A percentile compares a stretch with the other conserved stretches of the same genome.
phyloP scores from a whole-genome alignment of 495 filamentous ascomycete genomes.

The Lepraria neglecta region DNA sequence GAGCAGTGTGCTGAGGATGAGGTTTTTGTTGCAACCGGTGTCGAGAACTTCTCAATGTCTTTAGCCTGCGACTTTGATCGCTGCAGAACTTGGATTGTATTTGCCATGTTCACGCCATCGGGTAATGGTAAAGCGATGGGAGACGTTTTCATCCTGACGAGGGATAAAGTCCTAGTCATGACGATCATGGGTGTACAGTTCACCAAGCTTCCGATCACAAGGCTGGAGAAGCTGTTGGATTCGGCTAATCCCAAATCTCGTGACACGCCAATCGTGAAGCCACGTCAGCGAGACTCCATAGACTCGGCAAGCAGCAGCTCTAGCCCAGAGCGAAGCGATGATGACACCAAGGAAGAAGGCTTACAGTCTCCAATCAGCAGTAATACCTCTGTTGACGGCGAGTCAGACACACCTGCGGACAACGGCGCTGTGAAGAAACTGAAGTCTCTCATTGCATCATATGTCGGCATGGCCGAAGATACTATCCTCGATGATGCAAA shows the following conservation, averaged over 20 bases:
- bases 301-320: not conserved
- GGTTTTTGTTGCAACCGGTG: slow-evolving; percentile 27
- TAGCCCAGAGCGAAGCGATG: slow-evolving; percentile 3
- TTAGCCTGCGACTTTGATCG: slow-evolving; percentile 19
- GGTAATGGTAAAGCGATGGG: slow-evolving; percentile 24
- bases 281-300: slow-evolving; percentile 1
- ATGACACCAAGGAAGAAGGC: slow-evolving; percentile 5
- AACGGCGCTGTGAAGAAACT: slow-evolving; percentile 8
- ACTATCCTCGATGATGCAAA: slow-evolving; percentile 10
- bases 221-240: slow-evolving; percentile 22
- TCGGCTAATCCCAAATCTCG: slow-evolving; percentile 13
- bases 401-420: not conserved
- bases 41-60: slow-evolving; percentile 26
- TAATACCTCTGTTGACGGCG: slow-evolving; percentile 9
- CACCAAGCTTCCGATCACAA: slow-evolving; percentile 20
- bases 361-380: not conserved
- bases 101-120: slow-evolving; percentile 24
- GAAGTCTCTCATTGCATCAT: slow-evolving; percentile 19
- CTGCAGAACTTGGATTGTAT: slow-evolving; percentile 26
- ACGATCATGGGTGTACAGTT: slow-evolving; percentile 25
- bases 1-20: slow-evolving; percentile 24
- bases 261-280: not conserved
- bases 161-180: slow-evolving; percentile 20
- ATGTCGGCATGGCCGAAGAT: slow-evolving; percentile 14
- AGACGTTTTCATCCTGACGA: slow-evolving; percentile 28